Evolutionary conservation across 208 protist species (phyloP).

Genomic region (Novymonas esmeraldas): DNA sequence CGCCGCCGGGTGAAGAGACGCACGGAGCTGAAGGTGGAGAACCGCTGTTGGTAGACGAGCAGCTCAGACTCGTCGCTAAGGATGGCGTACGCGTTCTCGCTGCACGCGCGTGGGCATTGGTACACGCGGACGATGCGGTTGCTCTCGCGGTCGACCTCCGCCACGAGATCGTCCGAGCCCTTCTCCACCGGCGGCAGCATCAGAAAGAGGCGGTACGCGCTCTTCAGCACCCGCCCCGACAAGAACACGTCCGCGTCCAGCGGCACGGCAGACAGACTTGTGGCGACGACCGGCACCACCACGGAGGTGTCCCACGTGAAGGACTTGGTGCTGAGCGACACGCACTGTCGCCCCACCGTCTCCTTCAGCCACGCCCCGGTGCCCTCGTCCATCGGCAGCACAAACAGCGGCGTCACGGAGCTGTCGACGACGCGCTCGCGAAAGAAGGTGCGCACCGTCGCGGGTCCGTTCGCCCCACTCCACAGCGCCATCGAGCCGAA

Average conservation of each 20-base stretch:
- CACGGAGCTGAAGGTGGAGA: constrained; percentile 67
- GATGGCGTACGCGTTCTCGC: constrained; percentile 71
- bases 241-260: constrained; percentile 54
- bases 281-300: constrained; percentile 35
- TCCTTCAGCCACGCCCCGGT: constrained; percentile 87
- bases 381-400: constrained; percentile 87
- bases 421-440: constrained; percentile 28
- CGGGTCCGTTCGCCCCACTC: constrained; percentile 27
- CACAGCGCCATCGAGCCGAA: constrained; percentile 65
- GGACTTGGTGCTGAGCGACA: constrained; percentile 42
- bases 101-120: constrained; percentile 63
- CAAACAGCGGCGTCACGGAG: constrained; percentile 46
- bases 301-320: constrained; percentile 69
- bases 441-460: constrained; percentile 32
- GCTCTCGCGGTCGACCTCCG: constrained; percentile 49
- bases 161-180: constrained; percentile 72
- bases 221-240: constrained; percentile 56
- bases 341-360: constrained; percentile 37
- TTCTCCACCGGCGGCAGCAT: constrained; percentile 55
- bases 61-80: constrained; percentile 79
- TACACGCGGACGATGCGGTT: constrained; percentile 72
- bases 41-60: constrained; percentile 74
- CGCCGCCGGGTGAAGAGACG: constrained; percentile 44
- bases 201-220: constrained; percentile 64
- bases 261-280: constrained; percentile 20